phyloP scores from a whole-genome alignment of 2,329 filamentous ascomycete species.

The Fusarium napiforme region DNA sequence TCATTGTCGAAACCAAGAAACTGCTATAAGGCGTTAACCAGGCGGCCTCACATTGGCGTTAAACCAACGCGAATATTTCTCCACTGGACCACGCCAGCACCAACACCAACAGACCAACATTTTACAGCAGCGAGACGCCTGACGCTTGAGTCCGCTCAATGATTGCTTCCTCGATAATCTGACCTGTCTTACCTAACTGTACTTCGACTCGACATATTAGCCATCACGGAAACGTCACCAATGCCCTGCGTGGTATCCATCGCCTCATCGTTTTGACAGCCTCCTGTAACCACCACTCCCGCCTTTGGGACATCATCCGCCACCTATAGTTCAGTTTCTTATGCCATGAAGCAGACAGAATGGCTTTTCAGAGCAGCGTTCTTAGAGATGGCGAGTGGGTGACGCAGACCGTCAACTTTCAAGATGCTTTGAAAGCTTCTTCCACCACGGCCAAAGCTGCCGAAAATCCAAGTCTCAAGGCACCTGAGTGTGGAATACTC shows the following conservation, averaged over 20 bases:
- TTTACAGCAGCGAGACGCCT: constrained; percentile 4
- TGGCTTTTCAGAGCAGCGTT: constrained; percentile 65
- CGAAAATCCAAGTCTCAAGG: constrained; percentile 48
- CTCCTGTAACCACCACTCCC: background rate
- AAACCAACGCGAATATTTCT: constrained; percentile 4
- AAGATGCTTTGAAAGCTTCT: constrained; percentile 55
- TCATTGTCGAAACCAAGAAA: constrained; percentile 3
- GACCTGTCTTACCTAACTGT: background rate
- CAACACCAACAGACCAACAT: constrained; percentile 8
- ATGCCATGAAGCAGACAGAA: constrained; percentile 44
- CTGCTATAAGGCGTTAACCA: constrained; percentile 2
- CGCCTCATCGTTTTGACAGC: background rate
- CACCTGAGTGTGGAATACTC: constrained; percentile 75
- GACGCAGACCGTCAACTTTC: constrained; percentile 60
- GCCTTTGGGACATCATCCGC: background rate
- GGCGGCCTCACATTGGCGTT: constrained; percentile 10
- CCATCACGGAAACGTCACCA: background rate
- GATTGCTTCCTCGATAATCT: background rate
- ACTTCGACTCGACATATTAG: constrained; percentile 1
- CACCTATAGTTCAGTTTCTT: background rate
- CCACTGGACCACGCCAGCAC: constrained; percentile 10
- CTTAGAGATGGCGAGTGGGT: constrained; percentile 67
- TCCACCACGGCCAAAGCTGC: constrained; percentile 46
- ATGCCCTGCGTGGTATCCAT: constrained; percentile 1
- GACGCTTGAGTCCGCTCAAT: background rate